phyloP scores from a whole-genome alignment of 2,329 filamentous ascomycete genomes.

The Aspergillus cejpii region DNA sequence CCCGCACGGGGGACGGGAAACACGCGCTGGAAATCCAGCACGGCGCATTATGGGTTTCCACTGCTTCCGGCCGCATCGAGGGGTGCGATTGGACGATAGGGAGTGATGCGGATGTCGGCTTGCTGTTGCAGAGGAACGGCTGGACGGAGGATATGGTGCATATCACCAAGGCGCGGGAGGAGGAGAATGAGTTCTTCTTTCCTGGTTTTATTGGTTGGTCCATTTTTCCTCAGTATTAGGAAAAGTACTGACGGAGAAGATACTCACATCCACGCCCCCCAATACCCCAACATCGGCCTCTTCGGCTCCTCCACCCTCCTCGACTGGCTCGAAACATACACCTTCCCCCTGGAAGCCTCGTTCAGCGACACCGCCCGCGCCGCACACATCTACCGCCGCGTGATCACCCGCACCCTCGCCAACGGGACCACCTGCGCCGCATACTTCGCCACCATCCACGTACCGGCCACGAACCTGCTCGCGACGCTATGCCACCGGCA shows the following conservation, averaged over 20 bases:
- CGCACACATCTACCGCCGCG: conserved; percentile 61
- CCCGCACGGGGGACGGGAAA: conserved; percentile 36
- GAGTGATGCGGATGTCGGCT: conserved; percentile 20
- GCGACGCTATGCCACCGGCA: conserved; percentile 70
- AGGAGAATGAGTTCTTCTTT: conserved; percentile 41
- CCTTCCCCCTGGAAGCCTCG: conserved; percentile 83
- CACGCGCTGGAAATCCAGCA: conserved; percentile 49
- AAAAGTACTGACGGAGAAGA: conserved; percentile 48
- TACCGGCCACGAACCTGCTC: conserved; percentile 82
- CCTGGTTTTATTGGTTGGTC: conserved; percentile 44
- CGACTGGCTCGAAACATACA: conserved; percentile 90
- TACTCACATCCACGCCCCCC: conserved; percentile 89
- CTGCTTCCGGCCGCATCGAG: conserved; percentile 29
- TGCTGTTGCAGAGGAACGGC: conserved; percentile 28
- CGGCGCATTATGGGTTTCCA: conserved; percentile 38
- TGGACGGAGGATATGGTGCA: conserved; percentile 29
- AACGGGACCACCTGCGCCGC: conserved; percentile 89
- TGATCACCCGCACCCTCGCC: conserved; percentile 71
- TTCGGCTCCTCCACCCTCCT: conserved; percentile 91
- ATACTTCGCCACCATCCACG: conserved; percentile 90
- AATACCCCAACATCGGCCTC: conserved; percentile 89
- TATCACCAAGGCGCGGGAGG: conserved; percentile 36
- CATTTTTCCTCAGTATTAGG: neutral
- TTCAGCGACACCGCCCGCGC: conserved; percentile 44
- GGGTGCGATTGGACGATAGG: conserved; percentile 31